Conservation (phyloP, 768 basidiomycete genomes). For the Leucosporidium scottii region DNA sequence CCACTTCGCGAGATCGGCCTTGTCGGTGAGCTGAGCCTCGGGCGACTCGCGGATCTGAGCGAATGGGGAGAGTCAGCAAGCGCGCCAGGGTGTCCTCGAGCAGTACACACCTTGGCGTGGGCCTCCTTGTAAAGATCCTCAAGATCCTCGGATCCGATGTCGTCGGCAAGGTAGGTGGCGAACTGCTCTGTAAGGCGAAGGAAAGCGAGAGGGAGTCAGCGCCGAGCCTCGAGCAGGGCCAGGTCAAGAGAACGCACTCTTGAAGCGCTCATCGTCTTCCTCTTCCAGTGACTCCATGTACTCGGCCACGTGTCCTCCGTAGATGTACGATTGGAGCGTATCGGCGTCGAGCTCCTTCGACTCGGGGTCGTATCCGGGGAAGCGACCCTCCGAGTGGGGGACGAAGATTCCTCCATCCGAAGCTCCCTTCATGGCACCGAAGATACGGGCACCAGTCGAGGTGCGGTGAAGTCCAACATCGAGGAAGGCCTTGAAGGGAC, state of each 20-base stretch:
- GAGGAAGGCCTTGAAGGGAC: slow-evolving; percentile 98
- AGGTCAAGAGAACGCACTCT: slow-evolving; percentile 18
- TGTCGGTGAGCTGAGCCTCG: slow-evolving; percentile 70
- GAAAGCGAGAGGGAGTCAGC: slow-evolving; percentile 84
- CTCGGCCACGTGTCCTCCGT: slow-evolving; percentile 77
- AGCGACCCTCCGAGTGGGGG: slow-evolving; percentile 90
- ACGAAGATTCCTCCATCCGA: slow-evolving; percentile 96
- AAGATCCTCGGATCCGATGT: slow-evolving; percentile 89
- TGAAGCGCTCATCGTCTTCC: slow-evolving; percentile 91
- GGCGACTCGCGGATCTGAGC: slow-evolving; percentile 96
- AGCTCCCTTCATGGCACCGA: slow-evolving; percentile 98
- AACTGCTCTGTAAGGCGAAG: slow-evolving; percentile 52
- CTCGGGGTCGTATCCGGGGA: slow-evolving; percentile 96
- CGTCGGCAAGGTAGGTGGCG: slow-evolving; percentile 75
- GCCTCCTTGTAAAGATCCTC: slow-evolving; percentile 80
- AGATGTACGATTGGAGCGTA: slow-evolving; percentile 91
- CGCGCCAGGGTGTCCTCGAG: no score
- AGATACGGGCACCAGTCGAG: slow-evolving; percentile 92
- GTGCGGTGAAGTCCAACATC: slow-evolving; percentile 98
- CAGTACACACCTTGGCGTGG: no score
- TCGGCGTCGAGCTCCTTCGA: slow-evolving; percentile 87
- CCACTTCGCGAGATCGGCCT: slow-evolving; percentile 65
- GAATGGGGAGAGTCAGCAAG: no score
- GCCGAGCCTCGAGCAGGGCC: not conserved
- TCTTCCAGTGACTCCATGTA: slow-evolving; percentile 99